Percentiles rank a stretch among this genome's conserved stretches.
These are phyloP conservation scores for Chytriomyces hyalinus DNA, from an alignment of 192 early-diverging fungal genomes.

Conservation along the genomic window DNA sequence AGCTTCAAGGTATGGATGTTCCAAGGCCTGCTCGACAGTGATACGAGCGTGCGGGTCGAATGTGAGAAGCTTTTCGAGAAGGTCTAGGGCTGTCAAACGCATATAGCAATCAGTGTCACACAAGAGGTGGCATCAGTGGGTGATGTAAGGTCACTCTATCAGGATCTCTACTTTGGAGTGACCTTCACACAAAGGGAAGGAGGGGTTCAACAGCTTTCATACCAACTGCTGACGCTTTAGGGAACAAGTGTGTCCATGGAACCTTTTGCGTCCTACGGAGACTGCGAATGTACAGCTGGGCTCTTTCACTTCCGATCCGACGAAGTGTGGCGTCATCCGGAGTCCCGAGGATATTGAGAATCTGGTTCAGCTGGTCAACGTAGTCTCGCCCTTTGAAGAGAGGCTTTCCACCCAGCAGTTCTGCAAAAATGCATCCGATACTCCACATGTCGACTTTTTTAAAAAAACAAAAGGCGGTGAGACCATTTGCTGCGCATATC, in stretches of 20 bases:
- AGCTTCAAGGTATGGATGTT: constrained; percentile 85
- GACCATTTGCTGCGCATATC: background rate
- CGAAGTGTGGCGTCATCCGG: constrained; percentile 83
- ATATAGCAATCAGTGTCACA: background rate
- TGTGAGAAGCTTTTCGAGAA: constrained; percentile 84
- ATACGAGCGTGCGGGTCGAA: constrained; percentile 89
- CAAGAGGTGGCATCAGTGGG: background rate
- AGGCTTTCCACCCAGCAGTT: constrained; percentile 73
- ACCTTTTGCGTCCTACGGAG: constrained; percentile 82
- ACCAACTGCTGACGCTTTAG: constrained; percentile 80
- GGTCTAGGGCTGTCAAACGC: constrained; percentile 71
- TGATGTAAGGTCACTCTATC: no score
- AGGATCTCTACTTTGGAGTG: no score
- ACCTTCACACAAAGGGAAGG: background rate
- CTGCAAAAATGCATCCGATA: constrained; percentile 98
- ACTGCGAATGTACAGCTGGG: constrained; percentile 23
- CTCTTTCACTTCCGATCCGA: constrained; percentile 54
- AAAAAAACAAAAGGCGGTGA: constrained; percentile 7
- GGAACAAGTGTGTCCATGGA: constrained; percentile 82
- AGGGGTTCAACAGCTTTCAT: background rate
- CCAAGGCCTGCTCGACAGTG: constrained; percentile 87
- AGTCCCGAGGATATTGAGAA: constrained; percentile 94
- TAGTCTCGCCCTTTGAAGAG: constrained; percentile 69
- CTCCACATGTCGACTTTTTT: constrained; percentile 92
- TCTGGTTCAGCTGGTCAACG: constrained; percentile 93